Conservation (phyloP, 2,329 filamentous ascomycete species). For the Aureobasidium sp. region DNA sequence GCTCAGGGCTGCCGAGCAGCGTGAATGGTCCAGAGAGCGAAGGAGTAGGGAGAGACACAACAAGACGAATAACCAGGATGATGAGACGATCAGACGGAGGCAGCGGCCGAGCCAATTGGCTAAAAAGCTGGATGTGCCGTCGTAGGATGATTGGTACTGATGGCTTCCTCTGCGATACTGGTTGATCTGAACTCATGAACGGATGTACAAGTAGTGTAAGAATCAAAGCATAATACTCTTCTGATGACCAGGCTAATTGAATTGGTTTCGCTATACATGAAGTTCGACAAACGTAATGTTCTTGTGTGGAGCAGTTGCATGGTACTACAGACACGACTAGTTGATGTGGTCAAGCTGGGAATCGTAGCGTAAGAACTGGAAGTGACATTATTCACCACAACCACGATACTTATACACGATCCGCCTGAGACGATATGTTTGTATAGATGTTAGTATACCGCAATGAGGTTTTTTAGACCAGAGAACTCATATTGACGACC, state of each 20-base stretch:
- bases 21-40: constrained; percentile 17
- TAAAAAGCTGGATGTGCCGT: constrained; percentile 1
- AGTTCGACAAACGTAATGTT: no score
- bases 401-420: no score
- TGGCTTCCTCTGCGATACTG: background rate
- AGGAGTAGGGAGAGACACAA: constrained; percentile 15
- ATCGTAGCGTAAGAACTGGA: no score
- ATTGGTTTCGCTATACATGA: no score
- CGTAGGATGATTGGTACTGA: constrained; percentile 2
- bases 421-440: no score
- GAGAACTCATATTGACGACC: background rate
- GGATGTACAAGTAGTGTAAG: constrained; percentile 3
- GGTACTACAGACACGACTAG: no score
- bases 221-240: background rate
- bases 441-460: no score
- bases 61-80: background rate
- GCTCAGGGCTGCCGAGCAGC: constrained; percentile 17
- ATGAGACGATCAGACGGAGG: constrained; percentile 2
- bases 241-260: background rate
- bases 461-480: no score
- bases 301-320: no score
- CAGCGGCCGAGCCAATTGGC: background rate
- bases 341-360: no score
- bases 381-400: no score
- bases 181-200: background rate